Evolutionary conservation across 805 yeast species (phyloP).

Genomic region (Tetrapisispora nanseiensis): DNA sequence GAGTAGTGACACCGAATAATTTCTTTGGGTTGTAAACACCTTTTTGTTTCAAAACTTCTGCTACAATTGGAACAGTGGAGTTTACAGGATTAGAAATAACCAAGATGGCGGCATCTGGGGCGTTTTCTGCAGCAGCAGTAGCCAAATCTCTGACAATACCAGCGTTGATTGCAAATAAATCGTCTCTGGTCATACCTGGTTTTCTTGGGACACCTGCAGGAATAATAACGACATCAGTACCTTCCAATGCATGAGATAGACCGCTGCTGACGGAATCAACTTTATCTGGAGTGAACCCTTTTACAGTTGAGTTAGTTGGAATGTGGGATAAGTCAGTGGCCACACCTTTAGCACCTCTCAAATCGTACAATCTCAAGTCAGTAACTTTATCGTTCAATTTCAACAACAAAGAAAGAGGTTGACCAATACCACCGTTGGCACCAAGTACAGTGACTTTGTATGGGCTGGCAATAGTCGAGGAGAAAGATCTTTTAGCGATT

Average conservation of each 20-base stretch:
- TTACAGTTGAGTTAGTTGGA: conserved; percentile 83
- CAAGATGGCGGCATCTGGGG: conserved; percentile 75
- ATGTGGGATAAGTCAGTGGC: conserved; percentile 93
- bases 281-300: conserved; percentile 83
- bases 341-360: conserved; percentile 91
- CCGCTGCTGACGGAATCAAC: conserved; percentile 35
- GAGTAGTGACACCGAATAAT: conserved; percentile 92
- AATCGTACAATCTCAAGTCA: conserved; percentile 76
- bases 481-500: conserved; percentile 53
- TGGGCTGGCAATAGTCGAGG: conserved; percentile 54
- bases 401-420: conserved; percentile 71
- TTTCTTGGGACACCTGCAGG: conserved; percentile 99
- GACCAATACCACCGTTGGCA: conserved; percentile 94
- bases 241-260: conserved; percentile 60
- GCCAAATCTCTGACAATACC: conserved; percentile 91
- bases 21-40: conserved; percentile 88
- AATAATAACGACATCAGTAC: conserved; percentile 70
- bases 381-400: conserved; percentile 85
- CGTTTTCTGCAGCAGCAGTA: conserved; percentile 66
- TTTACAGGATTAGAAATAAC: conserved; percentile 93
- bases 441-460: conserved; percentile 76
- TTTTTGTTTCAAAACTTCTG: conserved; percentile 77
- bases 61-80: conserved; percentile 94
- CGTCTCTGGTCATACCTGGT: conserved; percentile 99
- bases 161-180: conserved; percentile 91